These are phyloP conservation scores for Colletotrichum falcatum DNA, from an alignment of 2,329 filamentous ascomycete genomes.

Conservation along the genomic window DNA sequence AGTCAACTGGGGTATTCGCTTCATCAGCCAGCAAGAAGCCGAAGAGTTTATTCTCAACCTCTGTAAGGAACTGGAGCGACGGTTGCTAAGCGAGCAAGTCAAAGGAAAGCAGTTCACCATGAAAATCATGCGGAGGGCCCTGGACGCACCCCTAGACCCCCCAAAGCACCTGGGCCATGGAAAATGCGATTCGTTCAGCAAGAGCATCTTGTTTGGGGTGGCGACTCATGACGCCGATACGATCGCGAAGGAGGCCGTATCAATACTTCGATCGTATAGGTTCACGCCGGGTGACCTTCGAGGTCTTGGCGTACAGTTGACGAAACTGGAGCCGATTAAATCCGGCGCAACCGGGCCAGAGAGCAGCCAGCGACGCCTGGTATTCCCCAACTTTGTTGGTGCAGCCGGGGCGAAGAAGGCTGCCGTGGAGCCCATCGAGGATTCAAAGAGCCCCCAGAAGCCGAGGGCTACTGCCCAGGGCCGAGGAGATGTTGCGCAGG, in stretches of 20 bases:
- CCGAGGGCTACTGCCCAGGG: conserved; percentile 47
- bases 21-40: conserved; percentile 90
- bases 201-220: conserved; percentile 84
- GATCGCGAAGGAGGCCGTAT: conserved; percentile 85
- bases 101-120: conserved; percentile 90
- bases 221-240: conserved; percentile 80
- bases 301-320: conserved; percentile 92
- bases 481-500: conserved; percentile 50
- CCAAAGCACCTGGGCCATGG: conserved; percentile 95
- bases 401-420: conserved; percentile 54
- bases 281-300: conserved; percentile 94
- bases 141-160: conserved; percentile 90
- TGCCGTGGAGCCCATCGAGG: conserved; percentile 64
- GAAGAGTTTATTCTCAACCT: conserved; percentile 91
- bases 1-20: conserved; percentile 98
- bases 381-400: conserved; percentile 71
- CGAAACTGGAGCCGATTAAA: conserved; percentile 87
- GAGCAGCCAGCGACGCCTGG: conserved; percentile 82
- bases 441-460: conserved; percentile 52
- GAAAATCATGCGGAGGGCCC: conserved; percentile 91
- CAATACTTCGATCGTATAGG: conserved; percentile 82
- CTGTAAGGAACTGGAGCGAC: conserved; percentile 84
- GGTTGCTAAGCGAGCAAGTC: conserved; percentile 84
- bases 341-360: conserved; percentile 65
- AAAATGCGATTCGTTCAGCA: conserved; percentile 94